phyloP scores from a whole-genome alignment of 2,329 filamentous ascomycete genomes.

The Neonectria neomacrospora region DNA sequence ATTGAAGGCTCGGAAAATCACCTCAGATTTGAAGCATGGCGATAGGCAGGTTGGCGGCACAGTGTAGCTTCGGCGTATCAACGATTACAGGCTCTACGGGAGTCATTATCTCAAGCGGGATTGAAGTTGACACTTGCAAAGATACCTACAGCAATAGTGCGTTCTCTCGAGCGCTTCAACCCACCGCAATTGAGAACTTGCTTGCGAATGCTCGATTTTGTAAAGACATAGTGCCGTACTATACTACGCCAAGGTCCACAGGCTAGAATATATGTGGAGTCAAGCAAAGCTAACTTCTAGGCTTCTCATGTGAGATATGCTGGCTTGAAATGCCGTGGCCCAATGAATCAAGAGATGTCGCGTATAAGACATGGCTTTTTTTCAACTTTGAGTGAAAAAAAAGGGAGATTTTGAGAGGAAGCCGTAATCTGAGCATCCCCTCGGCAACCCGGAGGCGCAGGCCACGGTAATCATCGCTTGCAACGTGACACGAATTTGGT shows the following conservation, averaged over 20 bases:
- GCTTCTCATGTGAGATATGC: no score
- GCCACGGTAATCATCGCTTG: neutral
- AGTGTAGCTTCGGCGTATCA: neutral
- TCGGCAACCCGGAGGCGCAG: neutral
- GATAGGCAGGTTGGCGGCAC: neutral
- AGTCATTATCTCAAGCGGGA: conserved; percentile 8
- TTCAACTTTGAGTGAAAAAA: no score
- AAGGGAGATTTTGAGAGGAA: no score
- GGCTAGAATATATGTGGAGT: no score
- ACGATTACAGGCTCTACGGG: conserved; percentile 8
- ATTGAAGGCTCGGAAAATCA: conserved; percentile 34
- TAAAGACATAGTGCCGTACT: conserved; percentile 1
- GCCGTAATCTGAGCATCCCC: no score
- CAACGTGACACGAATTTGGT: neutral
- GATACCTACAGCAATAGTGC: conserved; percentile 4
- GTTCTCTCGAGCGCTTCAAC: conserved; percentile 3
- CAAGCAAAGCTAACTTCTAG: no score
- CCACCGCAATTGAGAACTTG: neutral
- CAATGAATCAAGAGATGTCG: no score
- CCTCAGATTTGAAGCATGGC: conserved; percentile 13
- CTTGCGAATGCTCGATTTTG: conserved; percentile 8
- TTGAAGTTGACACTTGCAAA: conserved; percentile 5
- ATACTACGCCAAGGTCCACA: conserved; percentile 2
- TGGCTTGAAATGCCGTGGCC: no score
- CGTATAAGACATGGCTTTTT: no score